These are phyloP conservation scores for Fusarium torulosum DNA, from an alignment of 2,329 filamentous ascomycete species.

Conservation along the genomic window DNA sequence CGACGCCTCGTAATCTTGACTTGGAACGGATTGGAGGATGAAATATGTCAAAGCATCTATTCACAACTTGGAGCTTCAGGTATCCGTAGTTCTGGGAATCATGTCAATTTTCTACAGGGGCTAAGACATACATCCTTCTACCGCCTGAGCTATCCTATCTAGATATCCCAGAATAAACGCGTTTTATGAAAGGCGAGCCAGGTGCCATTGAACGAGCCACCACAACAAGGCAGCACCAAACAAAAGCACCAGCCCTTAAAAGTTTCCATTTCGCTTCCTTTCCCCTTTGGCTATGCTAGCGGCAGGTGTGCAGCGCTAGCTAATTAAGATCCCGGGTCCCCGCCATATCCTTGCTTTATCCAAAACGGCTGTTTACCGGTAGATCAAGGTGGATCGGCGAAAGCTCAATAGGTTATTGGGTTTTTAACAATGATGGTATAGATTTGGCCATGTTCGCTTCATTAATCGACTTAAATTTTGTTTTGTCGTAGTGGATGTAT, in stretches of 20 bases:
- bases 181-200: background rate
- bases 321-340: constrained; percentile 23
- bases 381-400: background rate
- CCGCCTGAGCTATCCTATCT: background rate
- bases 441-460: constrained; percentile 21
- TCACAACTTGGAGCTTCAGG: background rate
- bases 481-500: background rate
- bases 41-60: background rate
- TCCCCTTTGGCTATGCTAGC: constrained; percentile 4
- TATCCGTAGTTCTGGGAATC: background rate
- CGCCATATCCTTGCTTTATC: constrained; percentile 2
- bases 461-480: constrained; percentile 22
- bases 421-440: constrained; percentile 1
- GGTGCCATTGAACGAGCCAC: background rate
- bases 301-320: constrained; percentile 15
- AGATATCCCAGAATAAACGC: background rate
- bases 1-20: background rate
- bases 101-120: background rate
- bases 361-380: background rate
- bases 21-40: background rate
- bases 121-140: background rate
- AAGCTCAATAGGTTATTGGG: background rate
- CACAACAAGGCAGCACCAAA: background rate
- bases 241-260: background rate
- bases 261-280: background rate